A percentile compares a stretch with the other conserved stretches of the same genome.
These are phyloP conservation scores for Trichosanthes truncata DNA, from an alignment of 306 rosid genomes.

Conservation along the genomic window DNA sequence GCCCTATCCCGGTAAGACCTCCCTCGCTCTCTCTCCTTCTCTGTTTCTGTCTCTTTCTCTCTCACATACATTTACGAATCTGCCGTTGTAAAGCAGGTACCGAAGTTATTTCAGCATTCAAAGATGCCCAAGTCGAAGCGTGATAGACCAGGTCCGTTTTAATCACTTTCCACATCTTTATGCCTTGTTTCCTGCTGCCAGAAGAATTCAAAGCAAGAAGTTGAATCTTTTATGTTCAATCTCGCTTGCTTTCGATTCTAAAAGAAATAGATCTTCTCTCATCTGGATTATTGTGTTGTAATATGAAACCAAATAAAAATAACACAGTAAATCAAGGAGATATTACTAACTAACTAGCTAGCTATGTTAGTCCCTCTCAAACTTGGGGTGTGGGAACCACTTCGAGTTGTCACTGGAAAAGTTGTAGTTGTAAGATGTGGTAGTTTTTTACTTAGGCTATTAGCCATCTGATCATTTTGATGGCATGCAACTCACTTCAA, in stretches of 20 bases:
- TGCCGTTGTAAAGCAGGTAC: neutral
- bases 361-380: neutral
- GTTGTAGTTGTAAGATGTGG: neutral
- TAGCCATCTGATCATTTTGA: neutral
- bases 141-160: neutral
- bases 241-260: neutral
- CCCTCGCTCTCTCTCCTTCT: neutral
- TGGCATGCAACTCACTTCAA: neutral
- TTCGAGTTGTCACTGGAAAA: no score
- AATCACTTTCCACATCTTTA: neutral
- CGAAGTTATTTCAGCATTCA: neutral
- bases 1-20: neutral
- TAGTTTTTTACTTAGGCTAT: neutral
- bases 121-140: slow-evolving; percentile 11
- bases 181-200: neutral
- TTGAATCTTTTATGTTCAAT: neutral
- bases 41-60: no score
- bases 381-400: neutral
- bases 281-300: neutral
- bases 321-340: neutral
- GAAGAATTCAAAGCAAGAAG: neutral
- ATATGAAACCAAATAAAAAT: neutral
- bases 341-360: no score
- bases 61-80: neutral
- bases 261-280: neutral